A percentile compares a stretch with the other conserved stretches of the same genome.
These are phyloP conservation scores for Aureobasidium sp. DNA, from an alignment of 2,329 filamentous ascomycete genomes.

Conservation along the genomic window DNA sequence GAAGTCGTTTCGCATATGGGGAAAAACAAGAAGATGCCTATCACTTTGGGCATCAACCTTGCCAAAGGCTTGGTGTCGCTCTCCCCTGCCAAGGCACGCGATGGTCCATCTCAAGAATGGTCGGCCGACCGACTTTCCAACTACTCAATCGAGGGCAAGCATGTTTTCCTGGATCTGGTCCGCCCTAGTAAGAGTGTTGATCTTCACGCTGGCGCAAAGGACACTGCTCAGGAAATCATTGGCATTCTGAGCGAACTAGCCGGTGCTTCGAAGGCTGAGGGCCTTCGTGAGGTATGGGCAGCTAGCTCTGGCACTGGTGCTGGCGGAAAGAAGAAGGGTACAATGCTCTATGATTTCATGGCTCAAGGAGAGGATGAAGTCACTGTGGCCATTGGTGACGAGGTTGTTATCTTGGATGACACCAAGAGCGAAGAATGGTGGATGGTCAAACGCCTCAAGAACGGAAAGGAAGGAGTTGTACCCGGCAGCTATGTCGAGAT, in stretches of 20 bases:
- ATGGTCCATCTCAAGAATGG: slow-evolving; percentile 87
- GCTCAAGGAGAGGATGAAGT: slow-evolving; percentile 96
- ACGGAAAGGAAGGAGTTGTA: slow-evolving; percentile 89
- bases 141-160: slow-evolving; percentile 95
- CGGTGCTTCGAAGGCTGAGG: slow-evolving; percentile 73
- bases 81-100: slow-evolving; percentile 71
- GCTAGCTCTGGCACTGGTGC: slow-evolving; percentile 58
- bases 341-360: slow-evolving; percentile 90
- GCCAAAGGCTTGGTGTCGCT: slow-evolving; percentile 84
- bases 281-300: slow-evolving; percentile 74
- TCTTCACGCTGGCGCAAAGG: slow-evolving; percentile 94
- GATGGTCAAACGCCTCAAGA: slow-evolving; percentile 85
- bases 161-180: slow-evolving; percentile 90
- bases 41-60: slow-evolving; percentile 88
- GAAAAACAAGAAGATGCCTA: slow-evolving; percentile 96
- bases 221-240: slow-evolving; percentile 91
- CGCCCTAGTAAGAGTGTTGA: slow-evolving; percentile 90
- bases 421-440: slow-evolving; percentile 96
- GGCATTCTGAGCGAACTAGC: slow-evolving; percentile 79
- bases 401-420: slow-evolving; percentile 84
- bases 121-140: slow-evolving; percentile 90
- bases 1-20: slow-evolving; percentile 97
- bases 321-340: slow-evolving; percentile 64
- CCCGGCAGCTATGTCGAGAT: slow-evolving; percentile 94
- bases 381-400: slow-evolving; percentile 79